A percentile compares a stretch with the other conserved stretches of the same genome.
Conservation (phyloP, 2,329 filamentous ascomycete species). For the Helminthosporium solani region DNA sequence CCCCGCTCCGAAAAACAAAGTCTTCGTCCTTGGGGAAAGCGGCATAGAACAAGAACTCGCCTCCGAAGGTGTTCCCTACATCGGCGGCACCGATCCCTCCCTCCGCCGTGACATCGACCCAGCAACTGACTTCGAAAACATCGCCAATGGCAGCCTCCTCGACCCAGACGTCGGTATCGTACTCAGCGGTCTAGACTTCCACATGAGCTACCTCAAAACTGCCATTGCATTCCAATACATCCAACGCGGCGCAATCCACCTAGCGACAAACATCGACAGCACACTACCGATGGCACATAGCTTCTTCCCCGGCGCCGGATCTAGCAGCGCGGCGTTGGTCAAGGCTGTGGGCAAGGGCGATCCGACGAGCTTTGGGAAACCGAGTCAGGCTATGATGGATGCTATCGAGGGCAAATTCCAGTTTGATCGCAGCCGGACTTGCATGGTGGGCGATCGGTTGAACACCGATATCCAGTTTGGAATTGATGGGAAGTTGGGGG, state of each 20-base stretch:
- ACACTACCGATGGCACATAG: slow-evolving; percentile 79
- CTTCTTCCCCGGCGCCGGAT: slow-evolving; percentile 90
- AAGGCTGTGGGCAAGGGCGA: slow-evolving; percentile 59
- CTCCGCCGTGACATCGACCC: slow-evolving; percentile 76
- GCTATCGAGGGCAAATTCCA: slow-evolving; percentile 94
- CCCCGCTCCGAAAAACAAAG: slow-evolving; percentile 78
- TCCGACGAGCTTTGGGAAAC: slow-evolving; percentile 84
- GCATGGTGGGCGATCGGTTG: slow-evolving; percentile 93
- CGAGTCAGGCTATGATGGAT: slow-evolving; percentile 99
- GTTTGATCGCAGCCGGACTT: slow-evolving; percentile 78
- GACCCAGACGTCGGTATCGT: slow-evolving; percentile 90
- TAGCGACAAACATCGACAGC: slow-evolving; percentile 91
- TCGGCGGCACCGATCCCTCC: slow-evolving; percentile 82
- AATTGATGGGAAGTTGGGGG: slow-evolving; percentile 83
- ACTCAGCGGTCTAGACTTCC: slow-evolving; percentile 86
- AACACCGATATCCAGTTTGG: slow-evolving; percentile 98
- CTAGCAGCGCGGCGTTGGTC: slow-evolving; percentile 73
- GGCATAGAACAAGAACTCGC: slow-evolving; percentile 88
- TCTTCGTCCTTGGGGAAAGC: slow-evolving; percentile 87
- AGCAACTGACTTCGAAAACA: slow-evolving; percentile 70
- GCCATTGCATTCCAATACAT: slow-evolving; percentile 85
- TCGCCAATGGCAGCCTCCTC: slow-evolving; percentile 71
- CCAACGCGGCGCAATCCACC: slow-evolving; percentile 75
- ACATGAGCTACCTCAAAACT: slow-evolving; percentile 93
- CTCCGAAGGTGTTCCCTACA: slow-evolving; percentile 73